phyloP scores from a whole-genome alignment of 2,329 filamentous ascomycete genomes.

The Diatrype stigma region DNA sequence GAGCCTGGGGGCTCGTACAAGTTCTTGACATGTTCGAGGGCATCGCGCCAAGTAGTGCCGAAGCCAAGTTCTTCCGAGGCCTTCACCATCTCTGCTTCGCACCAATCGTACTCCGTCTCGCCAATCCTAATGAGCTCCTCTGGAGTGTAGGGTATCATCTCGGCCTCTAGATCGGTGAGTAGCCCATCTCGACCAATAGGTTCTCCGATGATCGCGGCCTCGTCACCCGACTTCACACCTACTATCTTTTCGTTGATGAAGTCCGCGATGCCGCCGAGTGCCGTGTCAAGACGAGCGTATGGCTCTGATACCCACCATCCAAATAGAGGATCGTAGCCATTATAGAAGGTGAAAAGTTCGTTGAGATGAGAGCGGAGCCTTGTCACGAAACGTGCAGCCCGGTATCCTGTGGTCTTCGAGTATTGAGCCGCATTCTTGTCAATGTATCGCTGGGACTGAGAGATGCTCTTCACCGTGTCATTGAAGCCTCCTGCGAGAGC shows the following conservation, averaged over 20 bases:
- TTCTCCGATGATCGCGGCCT: constrained; percentile 52
- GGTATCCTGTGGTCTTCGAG: constrained; percentile 40
- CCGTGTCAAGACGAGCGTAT: constrained; percentile 34
- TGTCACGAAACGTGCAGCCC: constrained; percentile 39
- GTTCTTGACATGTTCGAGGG: constrained; percentile 53
- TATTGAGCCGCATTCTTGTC: constrained; percentile 27
- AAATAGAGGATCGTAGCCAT: constrained; percentile 52
- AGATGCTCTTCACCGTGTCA: constrained; percentile 29
- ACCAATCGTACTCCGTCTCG: constrained; percentile 50
- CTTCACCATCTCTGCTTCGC: constrained; percentile 48
- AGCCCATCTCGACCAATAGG: constrained; percentile 51
- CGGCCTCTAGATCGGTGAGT: constrained; percentile 47
- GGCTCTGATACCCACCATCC: constrained; percentile 52
- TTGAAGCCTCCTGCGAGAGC: constrained; percentile 39
- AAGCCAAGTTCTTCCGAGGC: constrained; percentile 46
- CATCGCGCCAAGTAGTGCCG: constrained; percentile 44
- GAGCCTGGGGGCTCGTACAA: constrained; percentile 49
- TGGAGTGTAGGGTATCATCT: constrained; percentile 56
- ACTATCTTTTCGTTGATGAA: constrained; percentile 36
- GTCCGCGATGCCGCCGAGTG: constrained; percentile 33
- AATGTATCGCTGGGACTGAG: constrained; percentile 30
- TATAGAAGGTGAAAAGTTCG: constrained; percentile 49
- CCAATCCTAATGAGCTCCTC: constrained; percentile 51
- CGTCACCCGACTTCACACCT: constrained; percentile 37
- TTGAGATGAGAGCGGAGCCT: constrained; percentile 37